These are phyloP conservation scores for Stylosanthes scabra DNA, from an alignment of 331 rosid genomes.

Conservation along the genomic window DNA sequence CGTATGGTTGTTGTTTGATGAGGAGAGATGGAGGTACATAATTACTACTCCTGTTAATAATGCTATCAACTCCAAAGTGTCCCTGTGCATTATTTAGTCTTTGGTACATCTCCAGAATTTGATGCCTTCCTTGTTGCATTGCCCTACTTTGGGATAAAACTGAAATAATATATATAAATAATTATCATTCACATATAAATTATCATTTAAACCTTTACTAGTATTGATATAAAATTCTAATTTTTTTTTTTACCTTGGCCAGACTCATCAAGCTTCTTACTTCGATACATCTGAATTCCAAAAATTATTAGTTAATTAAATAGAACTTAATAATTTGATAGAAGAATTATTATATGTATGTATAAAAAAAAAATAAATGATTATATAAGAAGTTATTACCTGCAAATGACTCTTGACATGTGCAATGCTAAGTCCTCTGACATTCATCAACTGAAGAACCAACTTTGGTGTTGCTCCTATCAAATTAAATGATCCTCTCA, in stretches of 20 bases:
- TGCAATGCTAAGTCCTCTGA: constrained; percentile 66
- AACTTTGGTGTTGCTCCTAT: constrained; percentile 66
- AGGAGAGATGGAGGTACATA: constrained; percentile 42
- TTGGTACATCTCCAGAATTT: constrained; percentile 51
- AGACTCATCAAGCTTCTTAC: constrained; percentile 84
- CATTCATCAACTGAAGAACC: constrained; percentile 64
- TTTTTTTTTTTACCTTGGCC: constrained; percentile 71
- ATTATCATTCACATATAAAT: too few relatives aligned
- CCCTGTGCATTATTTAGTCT: constrained; percentile 47
- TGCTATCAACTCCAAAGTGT: constrained; percentile 47
- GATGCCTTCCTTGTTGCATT: constrained; percentile 57
- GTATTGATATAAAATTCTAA: not conserved
- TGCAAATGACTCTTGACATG: constrained; percentile 71
- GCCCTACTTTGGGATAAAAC: constrained; percentile 51
- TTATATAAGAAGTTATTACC: constrained; percentile 36
- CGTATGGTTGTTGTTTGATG: constrained; percentile 32
- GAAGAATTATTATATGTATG: not conserved
- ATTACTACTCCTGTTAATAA: not conserved
- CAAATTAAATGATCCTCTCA: too few relatives aligned
- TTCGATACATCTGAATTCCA: constrained; percentile 78
- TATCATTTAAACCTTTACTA: not conserved
- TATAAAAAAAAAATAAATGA: not conserved
- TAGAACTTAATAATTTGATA: too few relatives aligned
- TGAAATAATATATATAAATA: constrained; percentile 35
- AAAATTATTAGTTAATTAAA: constrained; percentile 5